phyloP scores from a whole-genome alignment of 169 alveolate genomes.

The Plasmodium cynomolgi region DNA sequence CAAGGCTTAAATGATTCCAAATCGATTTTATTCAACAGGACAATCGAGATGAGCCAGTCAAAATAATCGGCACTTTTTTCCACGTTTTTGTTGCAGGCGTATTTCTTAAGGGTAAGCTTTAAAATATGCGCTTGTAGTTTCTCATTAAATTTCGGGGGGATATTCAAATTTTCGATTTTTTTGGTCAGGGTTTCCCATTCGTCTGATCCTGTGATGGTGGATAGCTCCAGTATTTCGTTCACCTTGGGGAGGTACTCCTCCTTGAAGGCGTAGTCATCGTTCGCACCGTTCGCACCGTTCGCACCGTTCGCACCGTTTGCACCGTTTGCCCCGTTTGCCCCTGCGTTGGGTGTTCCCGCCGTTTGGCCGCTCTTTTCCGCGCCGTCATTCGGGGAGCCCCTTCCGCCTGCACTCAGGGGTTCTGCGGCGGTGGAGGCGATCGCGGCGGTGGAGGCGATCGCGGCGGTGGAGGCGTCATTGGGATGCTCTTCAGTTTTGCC shows the following conservation, averaged over 20 bases:
- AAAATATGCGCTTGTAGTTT: conserved; percentile 44
- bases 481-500: background rate
- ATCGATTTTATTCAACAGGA: conserved; percentile 48
- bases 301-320: no score
- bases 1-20: conserved; percentile 51
- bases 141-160: conserved; percentile 58
- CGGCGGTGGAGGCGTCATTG: background rate
- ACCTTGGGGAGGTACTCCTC: conserved; percentile 61
- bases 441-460: no score
- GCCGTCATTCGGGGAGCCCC: background rate
- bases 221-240: conserved; percentile 48
- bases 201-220: conserved; percentile 11
- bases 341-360: background rate
- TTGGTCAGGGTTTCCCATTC: conserved; percentile 54
- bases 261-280: conserved; percentile 23
- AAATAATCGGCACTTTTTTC: conserved; percentile 46
- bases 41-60: conserved; percentile 50
- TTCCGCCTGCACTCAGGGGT: background rate
- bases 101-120: conserved; percentile 59
- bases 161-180: conserved; percentile 48
- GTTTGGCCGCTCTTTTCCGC: background rate
- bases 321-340: background rate
- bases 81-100: conserved; percentile 72
- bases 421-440: no score
- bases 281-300: background rate